phyloP scores from a whole-genome alignment of 495 filamentous ascomycete species.

The Aspergillus conjunctus region DNA sequence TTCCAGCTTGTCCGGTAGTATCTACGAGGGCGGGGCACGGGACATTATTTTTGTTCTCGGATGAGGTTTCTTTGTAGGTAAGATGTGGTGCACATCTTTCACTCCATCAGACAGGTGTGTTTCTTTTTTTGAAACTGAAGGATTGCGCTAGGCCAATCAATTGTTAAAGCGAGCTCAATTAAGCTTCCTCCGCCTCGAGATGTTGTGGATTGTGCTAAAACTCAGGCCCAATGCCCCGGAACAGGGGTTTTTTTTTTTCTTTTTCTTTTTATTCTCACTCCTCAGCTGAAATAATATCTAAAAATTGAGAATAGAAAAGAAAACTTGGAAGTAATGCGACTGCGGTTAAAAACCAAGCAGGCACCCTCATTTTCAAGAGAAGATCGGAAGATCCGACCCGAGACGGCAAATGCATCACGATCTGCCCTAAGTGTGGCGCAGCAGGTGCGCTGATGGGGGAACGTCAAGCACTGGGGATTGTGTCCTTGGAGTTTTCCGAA shows the following conservation, averaged over 20 bases:
- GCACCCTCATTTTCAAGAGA: constrained; percentile 11
- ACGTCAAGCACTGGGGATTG: background rate
- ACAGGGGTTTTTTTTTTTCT: background rate
- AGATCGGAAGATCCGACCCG: background rate
- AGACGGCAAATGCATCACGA: background rate
- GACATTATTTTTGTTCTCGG: too few species aligned
- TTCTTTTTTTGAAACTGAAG: background rate
- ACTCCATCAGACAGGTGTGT: too few species aligned
- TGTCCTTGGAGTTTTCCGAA: too few species aligned
- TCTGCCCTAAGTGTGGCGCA: constrained; percentile 4
- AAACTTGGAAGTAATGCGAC: background rate
- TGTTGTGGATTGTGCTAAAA: background rate
- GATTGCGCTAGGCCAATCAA: background rate
- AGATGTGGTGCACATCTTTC: too few species aligned
- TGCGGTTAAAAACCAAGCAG: constrained; percentile 22
- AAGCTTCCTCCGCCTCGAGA: background rate
- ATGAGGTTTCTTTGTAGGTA: too few species aligned
- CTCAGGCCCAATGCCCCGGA: background rate
- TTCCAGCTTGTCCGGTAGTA: too few species aligned
- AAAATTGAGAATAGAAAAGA: too few species aligned
- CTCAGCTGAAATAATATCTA: background rate
- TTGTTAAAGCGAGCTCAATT: background rate
- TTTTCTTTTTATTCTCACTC: too few species aligned
- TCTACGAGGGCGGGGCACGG: too few species aligned
- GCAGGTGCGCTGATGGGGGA: background rate